Percentiles rank a stretch among this genome's conserved stretches.
These are phyloP conservation scores for Cicer bijugum DNA, from an alignment of 306 rosid genomes.

Conservation along the genomic window DNA sequence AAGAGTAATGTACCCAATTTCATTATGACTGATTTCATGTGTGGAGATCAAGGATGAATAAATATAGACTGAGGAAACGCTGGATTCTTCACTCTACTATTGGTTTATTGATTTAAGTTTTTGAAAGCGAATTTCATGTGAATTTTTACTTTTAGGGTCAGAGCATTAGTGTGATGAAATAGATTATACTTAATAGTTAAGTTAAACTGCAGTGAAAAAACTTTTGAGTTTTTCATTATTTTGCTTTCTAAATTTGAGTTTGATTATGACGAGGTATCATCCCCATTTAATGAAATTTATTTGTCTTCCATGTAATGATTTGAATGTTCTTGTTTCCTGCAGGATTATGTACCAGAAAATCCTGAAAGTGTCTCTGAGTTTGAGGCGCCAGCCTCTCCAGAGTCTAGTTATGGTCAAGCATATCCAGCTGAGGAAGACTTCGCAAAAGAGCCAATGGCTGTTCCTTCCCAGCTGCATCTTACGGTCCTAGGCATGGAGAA, in stretches of 20 bases:
- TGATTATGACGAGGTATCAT: constrained; percentile 20
- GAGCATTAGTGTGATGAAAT: constrained; percentile 9
- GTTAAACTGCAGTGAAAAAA: not conserved
- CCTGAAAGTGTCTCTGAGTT: constrained; percentile 70
- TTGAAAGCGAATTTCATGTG: constrained; percentile 28
- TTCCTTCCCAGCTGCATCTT: constrained; percentile 81
- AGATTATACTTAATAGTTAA: not conserved
- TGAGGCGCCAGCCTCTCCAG: constrained; percentile 88
- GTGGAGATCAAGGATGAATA: constrained; percentile 19
- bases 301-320: constrained; percentile 25
- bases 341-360: constrained; percentile 84
- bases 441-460: constrained; percentile 79
- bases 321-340: constrained; percentile 42
- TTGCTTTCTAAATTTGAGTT: constrained; percentile 34
- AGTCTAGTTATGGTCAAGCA: constrained; percentile 68
- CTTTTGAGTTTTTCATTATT: not conserved
- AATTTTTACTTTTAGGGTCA: constrained; percentile 27
- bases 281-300: constrained; percentile 12
- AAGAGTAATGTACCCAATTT: constrained; percentile 23
- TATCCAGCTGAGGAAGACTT: constrained; percentile 80
- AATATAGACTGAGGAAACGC: constrained; percentile 12
- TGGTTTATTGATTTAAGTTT: constrained; percentile 23
- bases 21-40: not conserved
- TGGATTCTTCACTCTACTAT: constrained; percentile 17
- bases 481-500: constrained; percentile 77